Conservation (phyloP, 2,329 filamentous ascomycete species). For the Berkeleyomyces basicola region DNA sequence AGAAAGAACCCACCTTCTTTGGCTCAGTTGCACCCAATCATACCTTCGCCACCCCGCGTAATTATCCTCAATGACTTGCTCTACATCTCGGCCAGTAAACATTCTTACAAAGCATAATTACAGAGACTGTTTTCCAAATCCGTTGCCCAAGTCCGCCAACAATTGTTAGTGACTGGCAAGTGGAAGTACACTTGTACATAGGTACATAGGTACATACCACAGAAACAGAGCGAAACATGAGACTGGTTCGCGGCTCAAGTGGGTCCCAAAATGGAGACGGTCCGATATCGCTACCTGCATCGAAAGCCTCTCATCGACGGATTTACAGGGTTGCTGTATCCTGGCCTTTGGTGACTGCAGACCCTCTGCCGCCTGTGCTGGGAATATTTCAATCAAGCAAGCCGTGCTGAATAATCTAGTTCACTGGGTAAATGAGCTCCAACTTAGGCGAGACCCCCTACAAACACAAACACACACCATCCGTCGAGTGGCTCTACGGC, state of each 20-base stretch:
- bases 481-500: too few relatives aligned
- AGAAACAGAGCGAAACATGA: neutral
- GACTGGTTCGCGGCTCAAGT: neutral
- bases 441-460: neutral
- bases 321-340: too few relatives aligned
- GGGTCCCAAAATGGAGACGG: neutral
- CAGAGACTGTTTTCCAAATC: neutral
- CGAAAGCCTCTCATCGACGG: too few relatives aligned
- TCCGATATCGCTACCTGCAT: neutral
- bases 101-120: neutral
- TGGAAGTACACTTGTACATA: too few relatives aligned
- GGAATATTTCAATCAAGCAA: too few relatives aligned
- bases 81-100: too few relatives aligned
- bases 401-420: too few relatives aligned
- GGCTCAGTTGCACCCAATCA: neutral
- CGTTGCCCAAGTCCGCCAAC: neutral
- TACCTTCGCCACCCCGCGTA: neutral
- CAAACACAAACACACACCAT: neutral
- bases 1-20: neutral
- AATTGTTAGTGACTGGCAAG: neutral
- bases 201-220: too few relatives aligned
- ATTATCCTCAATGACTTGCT: neutral
- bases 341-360: too few relatives aligned
- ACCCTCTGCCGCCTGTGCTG: too few relatives aligned
- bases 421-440: neutral